Evolutionary conservation across 352 stramenopile genomes (phyloP).

Genomic region (Phytophthora boehmeriae): DNA sequence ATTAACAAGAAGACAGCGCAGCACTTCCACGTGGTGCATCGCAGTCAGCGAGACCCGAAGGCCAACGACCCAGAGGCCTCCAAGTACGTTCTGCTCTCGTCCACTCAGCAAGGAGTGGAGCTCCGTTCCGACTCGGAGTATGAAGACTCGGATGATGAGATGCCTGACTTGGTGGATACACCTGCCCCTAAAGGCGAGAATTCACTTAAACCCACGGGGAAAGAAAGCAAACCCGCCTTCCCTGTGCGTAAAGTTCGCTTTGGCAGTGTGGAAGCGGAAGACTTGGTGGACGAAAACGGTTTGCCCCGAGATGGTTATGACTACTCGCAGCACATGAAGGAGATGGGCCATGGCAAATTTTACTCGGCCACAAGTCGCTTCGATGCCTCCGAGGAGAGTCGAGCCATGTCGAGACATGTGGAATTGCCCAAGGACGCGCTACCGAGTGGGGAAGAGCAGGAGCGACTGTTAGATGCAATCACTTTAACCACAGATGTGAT

Average conservation of each 20-base stretch:
- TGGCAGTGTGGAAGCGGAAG: conserved; percentile 62
- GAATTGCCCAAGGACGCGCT: conserved; percentile 73
- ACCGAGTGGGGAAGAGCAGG: conserved; percentile 69
- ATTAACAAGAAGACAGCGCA: conserved; percentile 89
- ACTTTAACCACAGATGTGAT: conserved; percentile 87
- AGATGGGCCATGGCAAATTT: conserved; percentile 88
- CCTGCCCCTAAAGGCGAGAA: conserved; percentile 19
- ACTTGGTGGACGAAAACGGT: conserved; percentile 88
- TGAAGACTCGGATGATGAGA: conserved; percentile 50
- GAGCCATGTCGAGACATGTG: conserved; percentile 61
- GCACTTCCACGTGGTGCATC: conserved; percentile 89
- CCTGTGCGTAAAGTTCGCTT: conserved; percentile 72
- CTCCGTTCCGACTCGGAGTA: conserved; percentile 59
- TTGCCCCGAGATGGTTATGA: conserved; percentile 93
- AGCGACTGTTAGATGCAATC: conserved; percentile 83
- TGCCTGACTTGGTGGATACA: conserved; percentile 55
- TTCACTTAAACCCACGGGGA: conserved; percentile 16
- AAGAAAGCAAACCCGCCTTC: conserved; percentile 39
- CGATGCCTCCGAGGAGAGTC: conserved; percentile 46
- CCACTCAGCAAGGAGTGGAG: conserved; percentile 58
- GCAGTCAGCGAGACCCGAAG: conserved; percentile 81
- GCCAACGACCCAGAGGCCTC: conserved; percentile 83
- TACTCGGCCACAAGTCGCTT: conserved; percentile 80
- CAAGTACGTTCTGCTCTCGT: conserved; percentile 84
- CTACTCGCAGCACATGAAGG: conserved; percentile 92